Evolutionary conservation across 108 stramenopile species (phyloP), one percentile per base, ranked within the genome.

Genomic region (Asterionellopsis glacialis): DNA sequence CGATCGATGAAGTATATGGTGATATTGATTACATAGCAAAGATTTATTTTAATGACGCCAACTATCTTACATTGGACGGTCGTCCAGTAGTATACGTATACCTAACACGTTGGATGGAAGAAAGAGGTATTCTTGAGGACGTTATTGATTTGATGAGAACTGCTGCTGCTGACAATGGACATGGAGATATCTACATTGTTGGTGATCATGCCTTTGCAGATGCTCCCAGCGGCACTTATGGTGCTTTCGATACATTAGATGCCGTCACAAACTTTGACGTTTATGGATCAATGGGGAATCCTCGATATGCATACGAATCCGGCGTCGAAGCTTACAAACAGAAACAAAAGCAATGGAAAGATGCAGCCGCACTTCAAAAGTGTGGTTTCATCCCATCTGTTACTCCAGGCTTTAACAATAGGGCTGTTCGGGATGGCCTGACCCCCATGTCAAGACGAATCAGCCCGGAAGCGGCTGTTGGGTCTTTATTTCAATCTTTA

Each of bases 261-360:
- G 75, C 59, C 21, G 53, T 76, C 33, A 76, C 75, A 27, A 72
- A 72, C 60, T 76, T 63, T 45, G 67, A 69, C n/a, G n/a, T 64
- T 0, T 70, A 63, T 33, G 69, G 69, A n/a, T 25, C 15, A 11
- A 14, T 61, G 48, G 48, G 15, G 11, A n/a, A 24, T 13, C n/a
- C 12, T 15, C 47, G 48, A 12, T 11, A 15, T 33, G 4, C 11
- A 19, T 5, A 1, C 24, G 45, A 49, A 41, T 13, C 14, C 0
- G 15, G 55, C 13, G n/a, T 40, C 18, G 10, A 52, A 33, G 55
- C 19, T 47, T 63, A 51, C 38, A 52, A 62, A 28, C 56, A 61
- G 14, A 43, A 43, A 12, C 22, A 11, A 11, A 21, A 41, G 39
- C n/a, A 43, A 13, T 77, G 76, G 76, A 68, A 65, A 14, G 40